Conservation (phyloP, 2,329 filamentous ascomycete genomes). For the Capronia americana region DNA sequence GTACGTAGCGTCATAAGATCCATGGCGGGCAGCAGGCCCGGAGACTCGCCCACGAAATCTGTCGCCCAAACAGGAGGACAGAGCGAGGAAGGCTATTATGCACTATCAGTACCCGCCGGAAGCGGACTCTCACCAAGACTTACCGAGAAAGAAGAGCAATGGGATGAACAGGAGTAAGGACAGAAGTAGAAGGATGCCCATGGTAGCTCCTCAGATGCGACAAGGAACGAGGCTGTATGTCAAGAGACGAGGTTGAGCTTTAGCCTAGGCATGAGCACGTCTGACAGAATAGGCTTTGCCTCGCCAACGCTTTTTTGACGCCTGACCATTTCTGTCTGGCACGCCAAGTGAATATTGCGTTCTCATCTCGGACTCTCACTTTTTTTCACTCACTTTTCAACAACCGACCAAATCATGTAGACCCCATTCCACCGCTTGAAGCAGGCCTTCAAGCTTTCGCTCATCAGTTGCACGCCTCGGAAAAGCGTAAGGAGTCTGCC, state of each 20-base stretch:
- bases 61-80: constrained; percentile 63
- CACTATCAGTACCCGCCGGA: constrained; percentile 1
- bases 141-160: constrained; percentile 35
- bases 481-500: background rate
- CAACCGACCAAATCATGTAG: constrained; percentile 28
- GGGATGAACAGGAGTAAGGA: constrained; percentile 34
- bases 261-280: background rate
- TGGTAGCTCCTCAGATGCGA: background rate
- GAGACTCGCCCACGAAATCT: constrained; percentile 57
- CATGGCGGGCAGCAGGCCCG: constrained; percentile 52
- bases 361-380: background rate
- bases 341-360: constrained; percentile 11
- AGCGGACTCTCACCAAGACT: background rate
- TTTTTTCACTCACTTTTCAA: constrained; percentile 3
- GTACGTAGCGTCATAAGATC: constrained; percentile 62
- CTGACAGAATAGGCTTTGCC: constrained; percentile 8
- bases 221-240: background rate
- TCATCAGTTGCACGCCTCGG: background rate
- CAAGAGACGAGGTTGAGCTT: constrained; percentile 5
- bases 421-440: constrained; percentile 24
- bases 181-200: constrained; percentile 33
- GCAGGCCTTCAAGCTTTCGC: constrained; percentile 29
- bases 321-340: constrained; percentile 7
- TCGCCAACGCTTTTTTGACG: background rate
- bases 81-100: constrained; percentile 55